Conservation (phyloP, 176 grass and related monocot species). For the Lolium multiflorum region DNA sequence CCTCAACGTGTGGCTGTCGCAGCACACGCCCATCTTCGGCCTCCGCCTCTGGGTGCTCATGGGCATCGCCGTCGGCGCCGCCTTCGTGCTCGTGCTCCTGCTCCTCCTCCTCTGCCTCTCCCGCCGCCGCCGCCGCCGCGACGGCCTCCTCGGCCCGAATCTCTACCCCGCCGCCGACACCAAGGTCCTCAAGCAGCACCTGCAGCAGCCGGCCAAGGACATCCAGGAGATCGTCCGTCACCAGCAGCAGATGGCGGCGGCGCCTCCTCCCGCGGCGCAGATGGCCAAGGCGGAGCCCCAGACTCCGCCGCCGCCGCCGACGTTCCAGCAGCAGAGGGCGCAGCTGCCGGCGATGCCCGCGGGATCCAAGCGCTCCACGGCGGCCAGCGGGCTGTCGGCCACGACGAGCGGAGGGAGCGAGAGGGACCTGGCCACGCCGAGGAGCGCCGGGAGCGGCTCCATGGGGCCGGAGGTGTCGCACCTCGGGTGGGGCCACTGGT, state of each 20-base stretch:
- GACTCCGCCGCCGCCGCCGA: slow-evolving; percentile 38
- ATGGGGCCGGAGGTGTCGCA: slow-evolving; percentile 79
- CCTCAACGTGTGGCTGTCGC: slow-evolving; percentile 83
- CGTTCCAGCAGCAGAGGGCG: slow-evolving; percentile 23
- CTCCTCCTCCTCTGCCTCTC: slow-evolving; percentile 70
- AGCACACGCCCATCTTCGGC: slow-evolving; percentile 77
- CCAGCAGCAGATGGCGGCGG: slow-evolving; percentile 40
- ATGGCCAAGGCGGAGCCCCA: slow-evolving; percentile 60
- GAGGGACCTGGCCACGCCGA: slow-evolving; percentile 37
- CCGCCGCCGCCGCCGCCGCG: slow-evolving; percentile 68
- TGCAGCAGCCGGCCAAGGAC: slow-evolving; percentile 80
- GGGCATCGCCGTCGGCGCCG: slow-evolving; percentile 74
- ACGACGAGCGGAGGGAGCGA: slow-evolving; percentile 83
- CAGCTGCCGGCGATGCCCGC: slow-evolving; percentile 44
- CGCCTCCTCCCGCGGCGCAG: slow-evolving; percentile 47
- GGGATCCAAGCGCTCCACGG: slow-evolving; percentile 47
- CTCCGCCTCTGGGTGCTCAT: slow-evolving; percentile 89
- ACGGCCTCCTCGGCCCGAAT: slow-evolving; percentile 21
- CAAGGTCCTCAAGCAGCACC: slow-evolving; percentile 80
- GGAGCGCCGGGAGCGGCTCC: slow-evolving; percentile 45
- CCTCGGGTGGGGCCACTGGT: slow-evolving; percentile 95
- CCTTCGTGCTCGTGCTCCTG: slow-evolving; percentile 72
- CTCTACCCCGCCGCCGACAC: slow-evolving; percentile 46
- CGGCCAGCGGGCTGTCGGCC: slow-evolving; percentile 49
- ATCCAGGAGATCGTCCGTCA: slow-evolving; percentile 76